Conservation (phyloP, 768 basidiomycete species). For the Mycena amicta region DNA sequence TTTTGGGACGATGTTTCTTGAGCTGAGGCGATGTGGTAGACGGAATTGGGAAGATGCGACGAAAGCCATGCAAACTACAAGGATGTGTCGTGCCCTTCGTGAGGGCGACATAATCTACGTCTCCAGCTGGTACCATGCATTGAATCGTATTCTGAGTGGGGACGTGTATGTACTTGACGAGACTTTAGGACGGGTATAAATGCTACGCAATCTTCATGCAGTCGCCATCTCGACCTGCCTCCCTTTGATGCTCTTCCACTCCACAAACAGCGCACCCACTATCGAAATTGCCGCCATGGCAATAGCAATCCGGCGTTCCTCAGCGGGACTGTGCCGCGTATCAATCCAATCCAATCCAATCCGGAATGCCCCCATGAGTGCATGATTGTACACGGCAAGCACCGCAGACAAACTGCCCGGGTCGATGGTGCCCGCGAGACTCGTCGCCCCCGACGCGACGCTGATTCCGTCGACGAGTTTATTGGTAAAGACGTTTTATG, state of each 20-base stretch:
- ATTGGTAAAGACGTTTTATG: constrained; percentile 17
- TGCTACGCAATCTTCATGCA: background rate
- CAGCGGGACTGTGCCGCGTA: too few relatives aligned
- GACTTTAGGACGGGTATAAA: too few relatives aligned
- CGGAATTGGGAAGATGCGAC: too few relatives aligned
- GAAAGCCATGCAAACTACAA: too few relatives aligned
- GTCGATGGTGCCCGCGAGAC: constrained; percentile 1
- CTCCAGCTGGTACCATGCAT: too few relatives aligned
- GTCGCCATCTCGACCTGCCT: background rate
- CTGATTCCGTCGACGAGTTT: constrained; percentile 10
- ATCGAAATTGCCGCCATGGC: constrained; percentile 8
- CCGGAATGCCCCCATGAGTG: constrained; percentile 10
- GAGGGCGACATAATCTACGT: too few relatives aligned
- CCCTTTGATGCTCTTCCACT: constrained; percentile 16
- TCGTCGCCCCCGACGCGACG: constrained; percentile 17
- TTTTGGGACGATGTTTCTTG: background rate
- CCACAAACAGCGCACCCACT: constrained; percentile 5
- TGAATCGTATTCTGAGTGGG: too few relatives aligned
- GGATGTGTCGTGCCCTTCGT: too few relatives aligned
- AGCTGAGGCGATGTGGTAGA: too few relatives aligned
- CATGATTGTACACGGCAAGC: constrained; percentile 11
- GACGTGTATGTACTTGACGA: too few relatives aligned
- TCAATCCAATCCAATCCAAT: too few relatives aligned
- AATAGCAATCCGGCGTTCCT: constrained; percentile 1
- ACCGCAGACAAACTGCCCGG: background rate